Percentiles rank a stretch among this genome's conserved stretches.
phyloP scores from a whole-genome alignment of 495 filamentous ascomycete genomes.

The Tuber borchii region DNA sequence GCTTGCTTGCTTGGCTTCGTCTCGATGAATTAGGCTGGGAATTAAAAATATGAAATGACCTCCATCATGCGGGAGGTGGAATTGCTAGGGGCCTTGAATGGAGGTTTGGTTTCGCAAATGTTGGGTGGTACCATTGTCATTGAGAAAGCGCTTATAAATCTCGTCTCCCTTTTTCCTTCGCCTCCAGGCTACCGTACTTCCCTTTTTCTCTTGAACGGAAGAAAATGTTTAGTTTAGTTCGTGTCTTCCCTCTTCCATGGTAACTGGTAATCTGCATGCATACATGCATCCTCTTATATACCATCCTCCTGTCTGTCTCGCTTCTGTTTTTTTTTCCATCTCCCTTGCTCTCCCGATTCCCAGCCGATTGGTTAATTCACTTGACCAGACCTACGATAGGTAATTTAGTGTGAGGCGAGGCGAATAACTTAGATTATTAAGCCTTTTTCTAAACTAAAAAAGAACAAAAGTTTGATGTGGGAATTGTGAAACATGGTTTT shows the following conservation, averaged over 20 bases:
- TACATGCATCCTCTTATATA: background rate
- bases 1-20: background rate
- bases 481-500: background rate
- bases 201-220: background rate
- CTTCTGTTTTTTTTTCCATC: background rate
- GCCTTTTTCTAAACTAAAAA: background rate
- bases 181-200: background rate
- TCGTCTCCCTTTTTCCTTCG: background rate
- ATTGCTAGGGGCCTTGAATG: background rate
- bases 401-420: background rate
- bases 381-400: background rate
- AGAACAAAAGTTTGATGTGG: background rate
- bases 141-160: background rate
- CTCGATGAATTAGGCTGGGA: background rate
- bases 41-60: background rate
- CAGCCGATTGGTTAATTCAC: background rate
- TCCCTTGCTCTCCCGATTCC: background rate
- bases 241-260: background rate
- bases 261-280: background rate
- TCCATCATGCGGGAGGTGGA: background rate
- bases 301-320: background rate
- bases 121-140: background rate
- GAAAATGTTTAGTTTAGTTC: background rate
- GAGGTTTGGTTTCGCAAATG: background rate
- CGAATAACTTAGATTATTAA: background rate